Base-by-base conservation (phyloP, 164 flowering plant species). In the Saururus chinensis region DNA sequence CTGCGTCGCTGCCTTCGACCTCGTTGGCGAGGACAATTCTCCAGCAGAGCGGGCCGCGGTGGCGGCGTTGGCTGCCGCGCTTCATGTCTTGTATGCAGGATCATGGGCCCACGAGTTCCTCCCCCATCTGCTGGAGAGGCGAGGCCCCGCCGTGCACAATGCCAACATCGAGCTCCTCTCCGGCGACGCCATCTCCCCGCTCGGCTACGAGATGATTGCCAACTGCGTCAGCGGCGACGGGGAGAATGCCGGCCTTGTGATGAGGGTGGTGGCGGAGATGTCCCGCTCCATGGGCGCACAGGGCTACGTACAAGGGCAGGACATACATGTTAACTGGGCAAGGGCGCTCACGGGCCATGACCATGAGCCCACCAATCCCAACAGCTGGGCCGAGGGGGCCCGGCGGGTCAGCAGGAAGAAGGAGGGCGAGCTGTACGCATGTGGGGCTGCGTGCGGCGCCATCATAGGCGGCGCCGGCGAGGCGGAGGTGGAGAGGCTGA, bases 371-470 rank as follows among this genome's bases (percentile, higher is more conserved):
- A 19, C 17, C 37, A 30, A 30, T 30, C 4, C 4, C 37, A 30
- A 6, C 37, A 30, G 37, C 6, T 30, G 37, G 7, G 9, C 56
- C 8, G 57, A 68, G 22, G 51, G 2, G 25, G 59, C 41, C 40
- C 52, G 54, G 71, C 35, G 67, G 0, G 73, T 74, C 56, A 57
- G 71, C 9, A 68, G 70, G 68, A 80, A 75, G 64, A 76, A 72
- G 54, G 85, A 77, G 65, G 84, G 86, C 12, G 75, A 30, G 60
- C 23, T 84, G 7, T 75, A 75, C 58, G 83, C 78, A 2, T 83
- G 91, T 61, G 87, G 76, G 0, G 88, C 79, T 0, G 84, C 83
- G 0, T 82, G 88, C 74, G 95, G 95, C 60, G 88, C 87, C 13
- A 80, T 88, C n/a, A 19, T 86, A 45, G 89, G 85, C 20, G 96